These are phyloP conservation scores for Coemansia sp. DNA, from an alignment of 192 early-diverging fungal genomes.

Conservation along the genomic window DNA sequence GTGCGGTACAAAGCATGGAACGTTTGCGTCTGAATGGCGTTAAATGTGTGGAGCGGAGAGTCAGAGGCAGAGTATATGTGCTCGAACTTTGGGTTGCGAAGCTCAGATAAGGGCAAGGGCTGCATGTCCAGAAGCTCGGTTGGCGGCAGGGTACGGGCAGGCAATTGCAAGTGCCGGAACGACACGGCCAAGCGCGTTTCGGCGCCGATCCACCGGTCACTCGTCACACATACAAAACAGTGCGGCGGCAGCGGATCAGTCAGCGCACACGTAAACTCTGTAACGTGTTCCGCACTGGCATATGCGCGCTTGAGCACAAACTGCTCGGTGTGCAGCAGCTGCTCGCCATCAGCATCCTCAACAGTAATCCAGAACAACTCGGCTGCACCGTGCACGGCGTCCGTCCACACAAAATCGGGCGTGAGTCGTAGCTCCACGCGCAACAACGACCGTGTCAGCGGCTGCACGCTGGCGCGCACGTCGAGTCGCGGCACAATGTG, in stretches of 20 bases:
- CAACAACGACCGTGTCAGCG: conserved; percentile 87
- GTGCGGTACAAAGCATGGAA: conserved; percentile 87
- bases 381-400: conserved; percentile 77
- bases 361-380: conserved; percentile 95
- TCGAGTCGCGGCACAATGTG: conserved; percentile 95
- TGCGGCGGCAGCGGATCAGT: conserved; percentile 94
- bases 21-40: conserved; percentile 94
- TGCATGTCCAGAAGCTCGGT: conserved; percentile 94
- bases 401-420: conserved; percentile 94
- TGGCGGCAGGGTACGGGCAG: conserved; percentile 89
- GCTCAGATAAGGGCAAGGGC: conserved; percentile 76
- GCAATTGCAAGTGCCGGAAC: conserved; percentile 88
- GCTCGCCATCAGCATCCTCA: conserved; percentile 91
- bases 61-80: conserved; percentile 53
- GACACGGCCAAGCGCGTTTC: conserved; percentile 92
- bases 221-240: conserved; percentile 90
- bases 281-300: conserved; percentile 76
- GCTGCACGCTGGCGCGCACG: conserved; percentile 85
- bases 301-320: conserved; percentile 89
- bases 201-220: conserved; percentile 93
- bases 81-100: conserved; percentile 73
- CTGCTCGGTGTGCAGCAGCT: conserved; percentile 85
- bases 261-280: conserved; percentile 88
- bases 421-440: conserved; percentile 89
- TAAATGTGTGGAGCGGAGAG: conserved; percentile 61